Base-by-base conservation (phyloP, 345 rosid species). In the Psidium guajava region DNA sequence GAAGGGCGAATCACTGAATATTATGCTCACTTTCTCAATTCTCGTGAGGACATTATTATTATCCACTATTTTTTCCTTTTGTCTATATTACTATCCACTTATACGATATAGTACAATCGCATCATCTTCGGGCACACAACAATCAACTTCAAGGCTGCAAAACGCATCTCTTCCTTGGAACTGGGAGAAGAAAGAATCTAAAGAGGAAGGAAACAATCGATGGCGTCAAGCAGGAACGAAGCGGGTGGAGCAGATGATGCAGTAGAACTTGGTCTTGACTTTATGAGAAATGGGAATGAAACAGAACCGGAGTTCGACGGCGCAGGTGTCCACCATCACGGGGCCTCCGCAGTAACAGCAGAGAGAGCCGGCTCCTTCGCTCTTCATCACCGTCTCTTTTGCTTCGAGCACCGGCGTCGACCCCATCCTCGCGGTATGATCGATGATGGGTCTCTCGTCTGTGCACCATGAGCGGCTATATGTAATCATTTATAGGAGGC, bases 221-320 rank as follows among this genome's bases (percentile, higher is more conserved):
- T 32, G 14, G 80, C 47, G 36, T 69, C 80, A 18, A 24, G 58
- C 82, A 58, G 86, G 88, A 61, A 83, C 55, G 82, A 85, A 75
- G 44, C 88, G 88, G 56, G 83, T 88, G 82, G 90, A 88, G 87
- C 90, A 90, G 74, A 88, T 54, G 58, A 49, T 22, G 87, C 90
- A 90, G 54, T 82, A 85, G 73, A 57, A 81, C 82, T 88, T 88
- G 81, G 54, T 85, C 84, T 87, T 90, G 42, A 54, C 73, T 64
- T 59, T 88, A 81, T 85, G 88, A 11, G 87, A 87, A 82, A 87
- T 61, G 16, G 90, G 89, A 50, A 90, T 51, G 85, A 88, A 90
- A 57, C 85, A 88, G 73, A 85, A 84, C 2, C 36, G 32, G 69
- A 88, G 55, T 25, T 82, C 84, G 12, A 87, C 83, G 21, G 80